Conservation (phyloP, 2,329 filamentous ascomycete genomes). For the Phyllosticta paracitricarpa region DNA sequence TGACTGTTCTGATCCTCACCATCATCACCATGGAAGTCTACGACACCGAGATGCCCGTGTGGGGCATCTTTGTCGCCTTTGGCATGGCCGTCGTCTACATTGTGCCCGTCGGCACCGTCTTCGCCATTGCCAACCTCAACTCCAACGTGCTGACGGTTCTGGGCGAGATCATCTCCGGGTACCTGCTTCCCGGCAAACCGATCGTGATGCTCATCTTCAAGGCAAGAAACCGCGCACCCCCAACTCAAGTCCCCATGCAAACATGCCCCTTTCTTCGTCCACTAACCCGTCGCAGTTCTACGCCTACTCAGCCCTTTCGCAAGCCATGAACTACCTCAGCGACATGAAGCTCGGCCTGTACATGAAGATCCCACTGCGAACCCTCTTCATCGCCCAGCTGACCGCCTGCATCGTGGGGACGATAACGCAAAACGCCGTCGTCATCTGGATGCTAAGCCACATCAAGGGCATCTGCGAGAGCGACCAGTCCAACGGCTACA, state of each 20-base stretch:
- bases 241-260: no score
- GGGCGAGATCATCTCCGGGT: conserved; percentile 48
- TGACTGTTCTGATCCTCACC: conserved; percentile 21
- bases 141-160: conserved; percentile 42
- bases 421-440: conserved; percentile 39
- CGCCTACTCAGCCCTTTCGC: conserved; percentile 6
- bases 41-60: conserved; percentile 8
- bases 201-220: conserved; percentile 10
- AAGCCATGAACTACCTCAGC: conserved; percentile 8
- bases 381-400: conserved; percentile 6
- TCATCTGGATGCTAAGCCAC: conserved; percentile 46
- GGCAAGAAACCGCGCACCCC: background rate
- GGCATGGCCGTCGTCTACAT: conserved; percentile 7
- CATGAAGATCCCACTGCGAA: conserved; percentile 10
- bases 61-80: conserved; percentile 6
- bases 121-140: conserved; percentile 7
- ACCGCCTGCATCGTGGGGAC: conserved; percentile 8
- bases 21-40: conserved; percentile 30
- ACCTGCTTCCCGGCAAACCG: conserved; percentile 23
- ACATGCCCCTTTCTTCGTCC: background rate
- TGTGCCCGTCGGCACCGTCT: conserved; percentile 8
- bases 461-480: conserved; percentile 36
- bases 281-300: conserved; percentile 1
- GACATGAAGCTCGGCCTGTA: conserved; percentile 11
- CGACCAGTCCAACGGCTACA: conserved; percentile 37